A percentile compares a stretch with the other conserved stretches of the same genome.
phyloP scores from a whole-genome alignment of 352 stramenopile genomes.

The Pythium apleroticum region DNA sequence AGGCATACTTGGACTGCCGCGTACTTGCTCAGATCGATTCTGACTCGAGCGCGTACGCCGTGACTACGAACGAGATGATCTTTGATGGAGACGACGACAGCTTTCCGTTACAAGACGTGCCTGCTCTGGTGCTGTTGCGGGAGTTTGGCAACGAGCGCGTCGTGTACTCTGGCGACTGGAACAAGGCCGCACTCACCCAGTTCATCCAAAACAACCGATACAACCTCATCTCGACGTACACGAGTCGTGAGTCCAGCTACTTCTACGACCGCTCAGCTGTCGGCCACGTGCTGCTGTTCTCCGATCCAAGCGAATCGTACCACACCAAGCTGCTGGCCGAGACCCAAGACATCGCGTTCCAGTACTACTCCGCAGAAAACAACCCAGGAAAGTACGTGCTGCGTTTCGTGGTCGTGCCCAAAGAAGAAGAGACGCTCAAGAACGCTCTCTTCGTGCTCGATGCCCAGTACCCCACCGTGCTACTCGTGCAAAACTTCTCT shows the following conservation, averaged over 20 bases:
- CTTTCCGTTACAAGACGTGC: constrained; percentile 6
- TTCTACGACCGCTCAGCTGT: constrained; percentile 30
- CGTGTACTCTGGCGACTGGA: constrained; percentile 29
- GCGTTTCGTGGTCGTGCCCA: constrained; percentile 35
- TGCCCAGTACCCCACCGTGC: constrained; percentile 27
- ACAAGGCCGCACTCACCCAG: constrained; percentile 20
- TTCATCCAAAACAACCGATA: constrained; percentile 41
- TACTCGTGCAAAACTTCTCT: constrained; percentile 30
- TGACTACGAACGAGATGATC: constrained; percentile 27
- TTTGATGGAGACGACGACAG: constrained; percentile 16
- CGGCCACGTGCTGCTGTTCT: constrained; percentile 44
- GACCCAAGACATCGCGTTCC: constrained; percentile 17
- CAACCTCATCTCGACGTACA: constrained; percentile 36
- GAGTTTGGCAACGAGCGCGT: constrained; percentile 31
- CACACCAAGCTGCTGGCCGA: constrained; percentile 19
- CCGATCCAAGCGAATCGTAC: constrained; percentile 22
- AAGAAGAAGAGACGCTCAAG: constrained; percentile 26
- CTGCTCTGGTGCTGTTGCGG: constrained; percentile 32
- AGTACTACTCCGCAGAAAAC: constrained; percentile 21
- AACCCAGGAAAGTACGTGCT: constrained; percentile 16
- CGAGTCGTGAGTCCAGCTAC: constrained; percentile 19
- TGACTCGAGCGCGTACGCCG: constrained; percentile 28
- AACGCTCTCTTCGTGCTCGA: constrained; percentile 33
- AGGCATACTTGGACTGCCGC: constrained; percentile 35
- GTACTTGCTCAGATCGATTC: constrained; percentile 35